phyloP scores from a whole-genome alignment of 1,284 basidiomycete genomes.

The Cryptococcus sp. region DNA sequence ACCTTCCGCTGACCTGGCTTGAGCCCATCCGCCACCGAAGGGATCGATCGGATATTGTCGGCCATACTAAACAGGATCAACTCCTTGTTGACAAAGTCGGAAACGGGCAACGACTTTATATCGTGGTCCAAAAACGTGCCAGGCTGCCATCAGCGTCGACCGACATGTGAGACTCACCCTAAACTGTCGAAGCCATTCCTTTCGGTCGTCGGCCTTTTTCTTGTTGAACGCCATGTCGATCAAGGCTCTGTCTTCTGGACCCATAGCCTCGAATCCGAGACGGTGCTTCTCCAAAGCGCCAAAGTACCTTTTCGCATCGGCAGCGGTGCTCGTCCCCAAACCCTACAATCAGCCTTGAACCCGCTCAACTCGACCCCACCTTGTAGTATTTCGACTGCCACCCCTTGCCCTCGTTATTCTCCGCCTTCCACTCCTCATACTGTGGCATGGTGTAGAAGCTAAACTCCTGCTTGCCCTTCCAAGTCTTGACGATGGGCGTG shows the following conservation, averaged over 20 bases:
- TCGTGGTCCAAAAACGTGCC: constrained; percentile 93
- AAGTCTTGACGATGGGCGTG: constrained; percentile 91
- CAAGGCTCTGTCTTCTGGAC: constrained; percentile 76
- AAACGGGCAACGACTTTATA: constrained; percentile 75
- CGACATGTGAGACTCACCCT: constrained; percentile 54
- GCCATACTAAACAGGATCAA: constrained; percentile 99
- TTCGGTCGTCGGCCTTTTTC: constrained; percentile 98
- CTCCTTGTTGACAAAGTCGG: constrained; percentile 98
- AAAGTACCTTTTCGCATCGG: constrained; percentile 91
- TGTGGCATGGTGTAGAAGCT: constrained; percentile 98
- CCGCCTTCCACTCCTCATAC: constrained; percentile 87
- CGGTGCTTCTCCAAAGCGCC: constrained; percentile 86
- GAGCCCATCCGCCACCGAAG: constrained; percentile 86
- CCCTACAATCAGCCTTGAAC: constrained; percentile 55
- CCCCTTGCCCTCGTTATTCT: constrained; percentile 69
- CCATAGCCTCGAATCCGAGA: constrained; percentile 79
- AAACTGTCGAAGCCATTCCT: constrained; percentile 96
- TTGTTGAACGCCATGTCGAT: constrained; percentile 99
- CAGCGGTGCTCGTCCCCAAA: constrained; percentile 86
- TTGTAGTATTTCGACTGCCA: constrained; percentile 98
- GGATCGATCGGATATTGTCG: constrained; percentile 93
- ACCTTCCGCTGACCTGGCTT: constrained; percentile 99
- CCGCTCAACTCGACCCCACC: constrained; percentile 49
- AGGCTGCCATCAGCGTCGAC: constrained; percentile 53
- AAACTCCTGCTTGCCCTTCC: constrained; percentile 72